Conservation (phyloP, 495 filamentous ascomycete genomes). For the Penicillium psychrofluorescens region DNA sequence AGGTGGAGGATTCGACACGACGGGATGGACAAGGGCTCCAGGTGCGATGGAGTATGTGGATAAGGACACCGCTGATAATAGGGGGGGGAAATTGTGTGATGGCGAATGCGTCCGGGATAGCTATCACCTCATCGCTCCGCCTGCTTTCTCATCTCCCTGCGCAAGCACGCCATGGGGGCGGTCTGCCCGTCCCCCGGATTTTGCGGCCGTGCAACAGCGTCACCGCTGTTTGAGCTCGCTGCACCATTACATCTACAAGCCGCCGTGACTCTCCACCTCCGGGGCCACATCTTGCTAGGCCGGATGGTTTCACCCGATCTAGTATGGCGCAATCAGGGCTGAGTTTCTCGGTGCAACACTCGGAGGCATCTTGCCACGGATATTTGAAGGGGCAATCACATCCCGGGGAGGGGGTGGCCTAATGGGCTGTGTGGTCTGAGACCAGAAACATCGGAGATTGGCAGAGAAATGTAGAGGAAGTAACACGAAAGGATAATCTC, state of each 20-base stretch:
- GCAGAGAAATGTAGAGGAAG: too few species aligned
- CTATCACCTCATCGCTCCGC: background rate
- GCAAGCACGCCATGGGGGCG: conserved; percentile 25
- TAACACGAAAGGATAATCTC: too few species aligned
- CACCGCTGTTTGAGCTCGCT: conserved; percentile 1
- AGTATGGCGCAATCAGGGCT: conserved; percentile 8
- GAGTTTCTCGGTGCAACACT: background rate
- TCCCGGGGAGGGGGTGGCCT: too few species aligned
- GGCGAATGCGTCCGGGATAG: too few species aligned
- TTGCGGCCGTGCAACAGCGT: background rate
- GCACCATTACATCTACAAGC: background rate
- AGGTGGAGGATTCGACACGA: background rate
- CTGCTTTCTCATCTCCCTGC: conserved; percentile 10
- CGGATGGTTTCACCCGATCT: conserved; percentile 17
- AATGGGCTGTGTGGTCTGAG: too few species aligned
- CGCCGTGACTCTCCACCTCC: too few species aligned
- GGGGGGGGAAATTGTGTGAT: too few species aligned
- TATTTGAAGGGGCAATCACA: too few species aligned
- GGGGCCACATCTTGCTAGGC: background rate
- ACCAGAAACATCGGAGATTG: too few species aligned
- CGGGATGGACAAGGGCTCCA: background rate
- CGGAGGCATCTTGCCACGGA: too few species aligned
- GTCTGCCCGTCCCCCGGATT: conserved; percentile 8
- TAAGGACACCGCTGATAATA: too few species aligned
- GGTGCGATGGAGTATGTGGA: background rate